phyloP scores from a whole-genome alignment of 2,329 filamentous ascomycete genomes.

The Neonectria magnoliae region DNA sequence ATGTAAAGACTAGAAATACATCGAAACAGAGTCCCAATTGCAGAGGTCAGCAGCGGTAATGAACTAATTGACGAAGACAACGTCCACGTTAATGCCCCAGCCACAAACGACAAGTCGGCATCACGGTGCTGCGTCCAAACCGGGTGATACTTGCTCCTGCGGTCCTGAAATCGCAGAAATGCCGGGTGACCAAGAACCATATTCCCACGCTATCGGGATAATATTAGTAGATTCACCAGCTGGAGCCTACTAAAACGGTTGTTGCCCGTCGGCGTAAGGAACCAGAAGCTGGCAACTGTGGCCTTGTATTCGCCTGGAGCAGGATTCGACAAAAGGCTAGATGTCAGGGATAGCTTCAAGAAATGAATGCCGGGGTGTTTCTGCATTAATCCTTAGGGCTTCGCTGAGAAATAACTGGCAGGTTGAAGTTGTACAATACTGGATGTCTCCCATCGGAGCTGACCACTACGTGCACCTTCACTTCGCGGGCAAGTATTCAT shows the following conservation, averaged over 20 bases:
- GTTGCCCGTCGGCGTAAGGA: not conserved
- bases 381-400: constrained; percentile 55
- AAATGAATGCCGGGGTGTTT: constrained; percentile 46
- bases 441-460: constrained; percentile 35
- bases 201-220: not conserved
- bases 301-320: constrained; percentile 8
- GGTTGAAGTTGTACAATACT: constrained; percentile 25
- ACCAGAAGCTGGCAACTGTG: not conserved
- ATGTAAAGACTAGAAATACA: constrained; percentile 26
- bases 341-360: constrained; percentile 22
- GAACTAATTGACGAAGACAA: constrained; percentile 33
- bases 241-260: not conserved
- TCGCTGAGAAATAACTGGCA: constrained; percentile 40
- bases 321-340: constrained; percentile 16
- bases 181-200: not conserved
- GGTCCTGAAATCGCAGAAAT: not conserved
- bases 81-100: constrained; percentile 22
- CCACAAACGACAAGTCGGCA: not conserved
- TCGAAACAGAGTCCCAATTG: too few species aligned
- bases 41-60: too few species aligned
- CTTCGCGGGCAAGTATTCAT: constrained; percentile 5
- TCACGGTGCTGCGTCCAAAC: not conserved
- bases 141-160: not conserved
- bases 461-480: not conserved
- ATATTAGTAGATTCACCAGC: not conserved